Evolutionary conservation across 768 basidiomycete species (phyloP).

Genomic region (Suillus decipiens): DNA sequence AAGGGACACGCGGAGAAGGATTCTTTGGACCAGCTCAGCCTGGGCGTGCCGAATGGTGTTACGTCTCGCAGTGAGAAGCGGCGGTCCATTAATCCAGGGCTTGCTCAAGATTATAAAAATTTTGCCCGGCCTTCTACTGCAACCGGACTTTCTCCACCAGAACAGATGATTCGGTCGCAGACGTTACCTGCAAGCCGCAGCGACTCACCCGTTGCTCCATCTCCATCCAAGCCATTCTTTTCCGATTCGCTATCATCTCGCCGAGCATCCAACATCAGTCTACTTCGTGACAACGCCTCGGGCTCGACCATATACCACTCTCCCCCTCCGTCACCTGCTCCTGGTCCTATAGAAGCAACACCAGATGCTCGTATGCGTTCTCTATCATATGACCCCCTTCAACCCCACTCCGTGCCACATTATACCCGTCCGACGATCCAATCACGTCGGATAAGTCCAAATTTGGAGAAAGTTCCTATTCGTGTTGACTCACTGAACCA

Average conservation of each 20-base stretch:
- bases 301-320: constrained; percentile 34
- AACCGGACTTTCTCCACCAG: constrained; percentile 21
- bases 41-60: constrained; percentile 29
- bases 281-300: constrained; percentile 30
- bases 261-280: constrained; percentile 26
- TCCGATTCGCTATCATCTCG: constrained; percentile 19
- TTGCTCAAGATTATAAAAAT: constrained; percentile 35
- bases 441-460: constrained; percentile 28
- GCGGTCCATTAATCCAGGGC: constrained; percentile 56
- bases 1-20: constrained; percentile 18
- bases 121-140: constrained; percentile 9
- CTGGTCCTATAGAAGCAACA: constrained; percentile 25
- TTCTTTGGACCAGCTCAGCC: constrained; percentile 15
- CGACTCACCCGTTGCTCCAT: constrained; percentile 26
- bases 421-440: constrained; percentile 14
- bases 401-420: constrained; percentile 9
- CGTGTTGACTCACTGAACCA: constrained; percentile 35
- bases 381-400: constrained; percentile 32
- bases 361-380: constrained; percentile 45
- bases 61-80: constrained; percentile 46
- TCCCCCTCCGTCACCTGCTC: constrained; percentile 42
- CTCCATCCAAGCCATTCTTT: constrained; percentile 19
- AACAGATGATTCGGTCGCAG: constrained; percentile 32
- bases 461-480: constrained; percentile 37
- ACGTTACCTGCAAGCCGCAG: constrained; percentile 25